A percentile compares a stretch with the other conserved stretches of the same genome.
These are phyloP conservation scores for Cymbomonas tetramitiformis DNA, from an alignment of 139 green algal species.

Conservation along the genomic window DNA sequence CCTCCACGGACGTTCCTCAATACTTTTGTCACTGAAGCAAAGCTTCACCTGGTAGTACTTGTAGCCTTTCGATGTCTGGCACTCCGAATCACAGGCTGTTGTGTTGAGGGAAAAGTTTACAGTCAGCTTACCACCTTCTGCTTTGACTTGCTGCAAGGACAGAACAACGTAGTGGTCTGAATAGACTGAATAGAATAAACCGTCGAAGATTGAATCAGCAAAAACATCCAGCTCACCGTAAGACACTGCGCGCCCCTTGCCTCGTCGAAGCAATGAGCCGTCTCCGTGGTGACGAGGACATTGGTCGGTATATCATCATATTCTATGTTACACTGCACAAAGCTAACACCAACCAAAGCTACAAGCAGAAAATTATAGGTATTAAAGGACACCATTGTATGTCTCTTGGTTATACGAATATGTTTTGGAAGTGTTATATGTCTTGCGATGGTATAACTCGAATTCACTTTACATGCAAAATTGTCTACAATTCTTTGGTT, in stretches of 20 bases:
- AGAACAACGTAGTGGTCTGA: too few species aligned
- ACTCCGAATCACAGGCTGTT: too few species aligned
- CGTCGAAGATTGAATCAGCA: not conserved
- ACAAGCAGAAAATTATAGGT: not conserved
- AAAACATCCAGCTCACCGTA: not conserved
- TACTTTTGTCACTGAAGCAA: not conserved
- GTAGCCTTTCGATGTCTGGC: not conserved
- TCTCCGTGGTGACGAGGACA: not conserved
- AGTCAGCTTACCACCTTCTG: not conserved
- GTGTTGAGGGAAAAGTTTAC: not conserved
- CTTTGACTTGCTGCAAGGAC: not conserved
- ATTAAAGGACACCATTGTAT: not conserved
- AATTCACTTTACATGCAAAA: not conserved
- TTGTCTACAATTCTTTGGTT: not conserved
- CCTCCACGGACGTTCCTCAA: not conserved
- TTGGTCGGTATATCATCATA: not conserved
- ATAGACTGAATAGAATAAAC: not conserved
- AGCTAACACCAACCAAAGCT: not conserved
- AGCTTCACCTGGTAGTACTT: conserved; percentile 3
- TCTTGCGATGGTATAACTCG: not conserved
- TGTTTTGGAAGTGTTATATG: not conserved
- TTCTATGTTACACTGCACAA: not conserved
- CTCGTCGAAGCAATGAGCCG: not conserved
- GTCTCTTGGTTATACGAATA: not conserved
- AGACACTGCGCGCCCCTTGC: not conserved